Conservation (phyloP, 2,329 filamentous ascomycete genomes). For the Colletotrichum aenigma region DNA sequence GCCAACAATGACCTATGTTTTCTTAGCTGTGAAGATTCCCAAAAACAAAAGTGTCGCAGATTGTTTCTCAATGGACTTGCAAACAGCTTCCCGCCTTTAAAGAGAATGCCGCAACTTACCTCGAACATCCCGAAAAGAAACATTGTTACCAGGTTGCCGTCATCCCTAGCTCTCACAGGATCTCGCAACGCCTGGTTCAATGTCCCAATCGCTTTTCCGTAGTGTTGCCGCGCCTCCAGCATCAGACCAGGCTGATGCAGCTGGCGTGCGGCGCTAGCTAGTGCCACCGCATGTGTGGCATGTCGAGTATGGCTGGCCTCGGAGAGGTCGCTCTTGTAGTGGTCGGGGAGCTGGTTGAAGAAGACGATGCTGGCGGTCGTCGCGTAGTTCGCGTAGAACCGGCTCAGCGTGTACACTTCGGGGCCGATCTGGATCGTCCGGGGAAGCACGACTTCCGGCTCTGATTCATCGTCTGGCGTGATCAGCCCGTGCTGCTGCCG, state of each 20-base stretch:
- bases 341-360: neutral
- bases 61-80: neutral
- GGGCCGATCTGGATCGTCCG: neutral
- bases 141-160: slow-evolving; percentile 1
- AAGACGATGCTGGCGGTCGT: neutral
- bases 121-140: slow-evolving; percentile 14
- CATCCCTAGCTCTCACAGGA: neutral
- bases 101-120: neutral
- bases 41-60: neutral
- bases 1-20: neutral
- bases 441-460: neutral
- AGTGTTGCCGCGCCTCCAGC: neutral
- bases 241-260: slow-evolving; percentile 1
- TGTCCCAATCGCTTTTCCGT: neutral
- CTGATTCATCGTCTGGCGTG: neutral
- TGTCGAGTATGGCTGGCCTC: slow-evolving; percentile 2
- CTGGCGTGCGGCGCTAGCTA: slow-evolving; percentile 4
- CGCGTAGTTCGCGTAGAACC: neutral
- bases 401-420: neutral
- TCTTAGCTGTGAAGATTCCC: neutral
- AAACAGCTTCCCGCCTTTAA: too few relatives aligned
- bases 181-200: neutral
- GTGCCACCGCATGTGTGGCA: slow-evolving; percentile 8
- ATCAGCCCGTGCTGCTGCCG: neutral
- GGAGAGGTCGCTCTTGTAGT: neutral